Base-by-base conservation (phyloP, 768 basidiomycete genomes). In the Podaxis pistillaris region DNA sequence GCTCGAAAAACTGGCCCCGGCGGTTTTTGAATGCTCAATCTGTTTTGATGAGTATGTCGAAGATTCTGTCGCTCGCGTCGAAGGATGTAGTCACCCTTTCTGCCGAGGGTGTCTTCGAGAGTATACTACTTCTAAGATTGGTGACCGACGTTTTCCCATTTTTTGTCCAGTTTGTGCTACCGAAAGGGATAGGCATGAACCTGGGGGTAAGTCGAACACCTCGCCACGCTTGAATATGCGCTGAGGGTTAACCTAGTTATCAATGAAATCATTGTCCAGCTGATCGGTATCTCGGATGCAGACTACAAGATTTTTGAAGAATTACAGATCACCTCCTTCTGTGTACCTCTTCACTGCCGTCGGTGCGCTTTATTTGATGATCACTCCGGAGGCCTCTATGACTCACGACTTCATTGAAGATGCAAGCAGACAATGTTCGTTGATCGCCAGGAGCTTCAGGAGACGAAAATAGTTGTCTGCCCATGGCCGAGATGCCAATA, bases 11-110 rank as follows among this genome's bases (percentile, higher is more conserved):
- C 50, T 50, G 44, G 22, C 15, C 24, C 56, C 54, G 4, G 13
- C 9, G 5, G 17, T 30, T 19, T 86, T 85, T 58, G 63, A 73
- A 36, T 85, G 84, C 62, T 68, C 69, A 1, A 76, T 85, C 53
- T 85, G 83, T 68, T 65, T 83, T 57, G 84, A 86, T 3, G 69
- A 75, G 1, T 66, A 73, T 41, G 71, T 80, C 0, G 73, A 75
- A 50, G 84, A 84, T 53, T 63, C 69, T 44, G 69, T 81, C 24
- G 78, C 79, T 26, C 69, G 66, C 13, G 65, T 80, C 17, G 76
- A 78, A 4, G 67, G 60, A 0, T 85, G 83, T 62, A 65, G 65
- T n/a, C 84, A 85, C 64, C 55, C 52, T 9, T 63, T 58, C 24
- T 58, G 63, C n/a, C 44, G 63, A 30, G 50, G 36, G 7, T 63